Conservation (phyloP, 2,329 filamentous ascomycete genomes). For the Venturia effusa region DNA sequence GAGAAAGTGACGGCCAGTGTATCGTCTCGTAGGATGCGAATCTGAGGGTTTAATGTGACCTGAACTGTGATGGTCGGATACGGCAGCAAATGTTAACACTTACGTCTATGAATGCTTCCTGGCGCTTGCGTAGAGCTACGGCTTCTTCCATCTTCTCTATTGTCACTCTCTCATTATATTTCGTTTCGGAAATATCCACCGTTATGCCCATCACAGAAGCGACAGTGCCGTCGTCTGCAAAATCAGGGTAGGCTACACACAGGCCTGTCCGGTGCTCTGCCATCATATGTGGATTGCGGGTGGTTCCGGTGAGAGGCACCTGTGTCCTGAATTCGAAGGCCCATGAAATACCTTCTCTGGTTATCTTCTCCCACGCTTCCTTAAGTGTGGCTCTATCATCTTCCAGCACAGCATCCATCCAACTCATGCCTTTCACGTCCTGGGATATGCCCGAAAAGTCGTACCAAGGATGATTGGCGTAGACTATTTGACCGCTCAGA, state of each 20-base stretch:
- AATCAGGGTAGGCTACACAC: conserved; percentile 8
- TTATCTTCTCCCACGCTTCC: conserved; percentile 6
- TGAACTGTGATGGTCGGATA: too few species aligned
- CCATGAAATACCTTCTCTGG: background rate
- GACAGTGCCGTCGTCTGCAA: background rate
- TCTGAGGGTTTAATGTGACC: too few species aligned
- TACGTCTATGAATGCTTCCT: conserved; percentile 10
- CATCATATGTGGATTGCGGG: background rate
- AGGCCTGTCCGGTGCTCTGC: conserved; percentile 1
- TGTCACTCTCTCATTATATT: conserved; percentile 4
- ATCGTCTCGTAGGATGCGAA: background rate
- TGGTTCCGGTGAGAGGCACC: conserved; percentile 1
- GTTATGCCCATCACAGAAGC: conserved; percentile 7
- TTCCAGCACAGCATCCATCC: conserved; percentile 7
- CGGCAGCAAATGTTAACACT: too few species aligned
- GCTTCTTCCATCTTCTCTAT: conserved; percentile 11
- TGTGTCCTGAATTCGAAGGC: conserved; percentile 3
- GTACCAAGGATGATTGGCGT: conserved; percentile 3
- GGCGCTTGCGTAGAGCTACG: background rate
- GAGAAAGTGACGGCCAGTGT: background rate
- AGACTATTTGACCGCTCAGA: background rate
- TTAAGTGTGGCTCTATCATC: conserved; percentile 4
- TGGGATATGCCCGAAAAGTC: background rate
- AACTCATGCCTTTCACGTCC: background rate
- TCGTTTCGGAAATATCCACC: conserved; percentile 12